Base-by-base conservation (phyloP, 2,329 filamentous ascomycete genomes). In the Amauroascus niger region DNA sequence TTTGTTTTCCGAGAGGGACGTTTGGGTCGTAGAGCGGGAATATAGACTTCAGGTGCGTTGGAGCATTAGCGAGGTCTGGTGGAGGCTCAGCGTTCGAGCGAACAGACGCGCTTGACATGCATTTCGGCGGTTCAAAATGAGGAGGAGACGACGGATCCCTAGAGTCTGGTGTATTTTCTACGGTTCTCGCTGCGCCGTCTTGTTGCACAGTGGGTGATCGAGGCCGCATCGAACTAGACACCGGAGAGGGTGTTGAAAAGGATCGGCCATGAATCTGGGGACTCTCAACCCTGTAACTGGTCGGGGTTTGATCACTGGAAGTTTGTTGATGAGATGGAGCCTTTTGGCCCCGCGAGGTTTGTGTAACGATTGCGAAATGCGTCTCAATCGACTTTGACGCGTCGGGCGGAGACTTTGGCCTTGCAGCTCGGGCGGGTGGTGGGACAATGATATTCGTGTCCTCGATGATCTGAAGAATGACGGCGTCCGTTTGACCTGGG, bases 1-100 rank as follows among this genome's bases (percentile, higher is more conserved):
- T 58, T 54, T 74, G 71, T 53, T 69, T 64, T 28, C 55, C 63
- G 33, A 70, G 60, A 14, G 69, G 63, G 1, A 70, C 22, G 13
- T 67, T 64, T 1, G 69, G 68, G 55, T 75, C 64, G 55, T 73
- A 73, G 8, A 62, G 68, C 6, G 73, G 73, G 55, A 75, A 74
- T 57, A 74, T 74, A 3, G 73, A 74, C 54, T 61, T 67, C 58
- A 75, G 73, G 9, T 69, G 69, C 2, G 65, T 7, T 20, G 28
- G 22, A 9, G 20, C 8, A 13, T 40, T 46, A 14, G 22, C 30
- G 13, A 4, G 20, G 30, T 13, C 20, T 11, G 13, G 18, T 30
- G 41, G 13, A 28, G 18, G 11, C 11, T 46, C 37, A 35, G 7
- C 9, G 18, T 18, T 8, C 13, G 32, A 39, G 41, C 20, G n/a